Evolutionary conservation across 2,329 filamentous ascomycete genomes (phyloP), one percentile per base, ranked within the genome.

Genomic region (Pseudogymnoascus pannorum): DNA sequence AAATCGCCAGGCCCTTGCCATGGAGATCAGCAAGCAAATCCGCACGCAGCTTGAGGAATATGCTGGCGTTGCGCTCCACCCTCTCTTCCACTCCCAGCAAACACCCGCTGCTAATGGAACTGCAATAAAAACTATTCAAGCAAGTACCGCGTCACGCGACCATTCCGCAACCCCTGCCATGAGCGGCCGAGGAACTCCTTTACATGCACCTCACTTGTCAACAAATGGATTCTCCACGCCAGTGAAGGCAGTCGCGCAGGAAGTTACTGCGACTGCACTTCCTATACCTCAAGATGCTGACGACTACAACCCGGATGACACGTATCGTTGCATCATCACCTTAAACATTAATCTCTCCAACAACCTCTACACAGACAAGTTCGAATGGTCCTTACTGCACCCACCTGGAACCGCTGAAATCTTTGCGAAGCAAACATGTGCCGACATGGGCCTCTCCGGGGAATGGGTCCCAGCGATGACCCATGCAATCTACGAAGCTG

Each of bases 391-490:
- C 4, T 79, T 99, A 18, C 80, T 96, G 16, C 92, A 97, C 70
- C 92, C 92, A 2, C 89, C 92, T 1, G 93, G 93, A 20, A 92
- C 93, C 42, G 91, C 94, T 0, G 93, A 99, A 73, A 85, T 88
- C 11, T 97, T 97, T 73, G 92, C 94, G 33, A 91, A 91, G 71
- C 86, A 91, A 66, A 97, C 94, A 0, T 97, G 94, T 72, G 89
- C 91, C 26, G 94, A 99, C 72, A 79, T 99, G 7, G 93, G 93
- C 5, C 78, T 99, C 60, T 82, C 87, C 5, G 91, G 92, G 51
- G 94, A 99, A 76, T 99, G 94, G 92, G 86, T 96, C 4, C 89
- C 92, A 2, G 91, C 91, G 29, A 91, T 99, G 78, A 91, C 94
- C 12, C 93, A 97, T 71, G 94, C 92, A 33, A 97, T 99, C 68